phyloP scores from a whole-genome alignment of 192 early-diverging fungal genomes.

The Entomortierella chlamydospora region DNA sequence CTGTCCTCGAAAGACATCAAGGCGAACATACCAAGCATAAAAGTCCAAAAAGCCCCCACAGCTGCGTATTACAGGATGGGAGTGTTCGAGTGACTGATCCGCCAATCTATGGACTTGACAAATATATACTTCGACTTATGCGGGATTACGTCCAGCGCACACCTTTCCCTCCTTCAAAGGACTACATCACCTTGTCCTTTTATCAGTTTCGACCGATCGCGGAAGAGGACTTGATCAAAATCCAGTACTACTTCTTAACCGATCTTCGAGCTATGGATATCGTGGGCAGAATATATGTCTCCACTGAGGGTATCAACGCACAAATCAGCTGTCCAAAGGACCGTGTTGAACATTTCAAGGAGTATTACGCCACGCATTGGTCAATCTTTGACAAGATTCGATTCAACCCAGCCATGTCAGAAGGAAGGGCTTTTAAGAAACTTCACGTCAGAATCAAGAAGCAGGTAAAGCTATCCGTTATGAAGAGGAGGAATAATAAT shows the following conservation, averaged over 20 bases:
- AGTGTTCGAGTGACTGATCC: constrained; percentile 5
- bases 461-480: constrained; percentile 61
- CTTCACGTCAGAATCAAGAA: constrained; percentile 76
- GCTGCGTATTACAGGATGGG: constrained; percentile 16
- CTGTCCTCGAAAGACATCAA: background rate
- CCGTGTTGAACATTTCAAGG: constrained; percentile 59
- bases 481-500: too few relatives aligned
- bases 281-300: constrained; percentile 81
- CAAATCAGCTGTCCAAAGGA: constrained; percentile 76
- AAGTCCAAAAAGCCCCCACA: constrained; percentile 3
- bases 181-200: constrained; percentile 63
- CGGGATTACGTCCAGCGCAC: constrained; percentile 29
- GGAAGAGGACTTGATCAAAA: constrained; percentile 25
- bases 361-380: constrained; percentile 59
- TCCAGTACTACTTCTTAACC: constrained; percentile 55
- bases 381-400: constrained; percentile 59
- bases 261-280: constrained; percentile 63
- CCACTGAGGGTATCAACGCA: constrained; percentile 83
- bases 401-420: constrained; percentile 76
- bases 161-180: constrained; percentile 35
- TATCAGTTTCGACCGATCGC: constrained; percentile 61
- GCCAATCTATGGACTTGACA: background rate
- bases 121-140: constrained; percentile 22
- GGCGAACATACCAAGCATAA: too few relatives aligned
- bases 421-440: constrained; percentile 70